Evolutionary conservation across 805 yeast species (phyloP), one percentile per base, ranked within the genome.

Genomic region (Metschnikowia cerradonensis): DNA sequence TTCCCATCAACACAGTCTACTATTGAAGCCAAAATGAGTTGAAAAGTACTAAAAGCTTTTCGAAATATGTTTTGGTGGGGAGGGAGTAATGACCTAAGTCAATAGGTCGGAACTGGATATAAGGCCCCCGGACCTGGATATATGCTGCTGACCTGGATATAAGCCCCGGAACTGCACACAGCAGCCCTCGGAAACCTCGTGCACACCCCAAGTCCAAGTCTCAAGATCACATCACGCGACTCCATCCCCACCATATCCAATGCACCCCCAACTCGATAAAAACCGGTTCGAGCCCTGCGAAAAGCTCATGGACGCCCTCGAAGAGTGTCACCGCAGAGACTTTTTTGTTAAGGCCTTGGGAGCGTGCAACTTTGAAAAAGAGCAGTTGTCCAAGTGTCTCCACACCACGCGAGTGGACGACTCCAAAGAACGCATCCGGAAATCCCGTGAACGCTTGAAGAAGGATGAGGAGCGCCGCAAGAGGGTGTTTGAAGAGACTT

Each of bases 281-380:
- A 67, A 66, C 53, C 62, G 77, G 51, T 73, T 73, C 53, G 73
- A 68, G 43, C 67, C 86, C 17, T 92, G 99, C 67, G 82, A 80
- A 47, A 88, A 85, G 54, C 77, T 90, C 38, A 90, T 94, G 66
- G 84, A 85, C 54, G 97, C 96, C 0, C 78, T 92, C 5, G 96
- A 92, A 60, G 85, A 88, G 64, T 92, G 99, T 65, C 97, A 91
- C 61, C 77, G 81, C 52, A 77, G 77, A 49, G 86, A 83, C 49
- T 86, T 83, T 57, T 59, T 86, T 52, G 77, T 80, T 57, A 81
- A 87, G 64, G 83, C 88, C 6, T 72, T 89, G 58, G 98, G 98
- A 26, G 75, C 80, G 52, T 92, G 99, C 70, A 89, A 90, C 67
- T 82, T 83, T 48, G 84, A 86, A 60, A 90, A 90, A 61, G 88